phyloP scores from a whole-genome alignment of 2,329 filamentous ascomycete species.

The Trichoderma sp. region DNA sequence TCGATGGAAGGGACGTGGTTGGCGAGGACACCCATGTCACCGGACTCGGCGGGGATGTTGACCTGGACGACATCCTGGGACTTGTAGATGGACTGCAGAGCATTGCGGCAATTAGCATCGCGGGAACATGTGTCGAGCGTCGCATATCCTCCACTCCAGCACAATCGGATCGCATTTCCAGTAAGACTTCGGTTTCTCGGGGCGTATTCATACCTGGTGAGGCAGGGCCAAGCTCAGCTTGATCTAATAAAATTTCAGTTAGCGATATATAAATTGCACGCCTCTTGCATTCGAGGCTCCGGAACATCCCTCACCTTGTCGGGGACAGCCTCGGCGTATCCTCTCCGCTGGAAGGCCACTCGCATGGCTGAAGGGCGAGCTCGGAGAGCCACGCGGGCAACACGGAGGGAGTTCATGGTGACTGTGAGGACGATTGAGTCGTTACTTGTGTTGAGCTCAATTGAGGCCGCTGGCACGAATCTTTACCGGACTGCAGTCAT shows the following conservation, averaged over 20 bases:
- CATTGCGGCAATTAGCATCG: conserved; percentile 54
- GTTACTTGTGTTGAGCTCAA: conserved; percentile 48
- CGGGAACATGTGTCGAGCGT: conserved; percentile 33
- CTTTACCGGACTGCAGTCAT: conserved; percentile 46
- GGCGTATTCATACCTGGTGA: conserved; percentile 79
- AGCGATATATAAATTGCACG: conserved; percentile 20
- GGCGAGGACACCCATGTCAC: conserved; percentile 99
- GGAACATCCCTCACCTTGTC: conserved; percentile 65
- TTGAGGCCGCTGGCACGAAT: conserved; percentile 51
- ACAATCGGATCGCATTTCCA: conserved; percentile 36
- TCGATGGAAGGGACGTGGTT: conserved; percentile 99
- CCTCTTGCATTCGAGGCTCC: conserved; percentile 24
- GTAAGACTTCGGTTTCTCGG: conserved; percentile 29
- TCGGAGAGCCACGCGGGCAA: conserved; percentile 87
- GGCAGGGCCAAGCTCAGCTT: conserved; percentile 97
- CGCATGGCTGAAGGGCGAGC: conserved; percentile 76
- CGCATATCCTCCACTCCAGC: conserved; percentile 28
- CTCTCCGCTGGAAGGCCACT: conserved; percentile 78
- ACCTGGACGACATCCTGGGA: conserved; percentile 82
- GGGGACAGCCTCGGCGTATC: conserved; percentile 83
- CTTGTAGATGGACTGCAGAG: conserved; percentile 66
- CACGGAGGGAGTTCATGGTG: conserved; percentile 92
- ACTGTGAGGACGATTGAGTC: conserved; percentile 52
- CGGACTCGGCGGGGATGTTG: conserved; percentile 96
- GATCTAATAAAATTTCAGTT: conserved; percentile 57